Evolutionary conservation across 257 asterid species (phyloP).

Genomic region (Przewalskia tangutica): DNA sequence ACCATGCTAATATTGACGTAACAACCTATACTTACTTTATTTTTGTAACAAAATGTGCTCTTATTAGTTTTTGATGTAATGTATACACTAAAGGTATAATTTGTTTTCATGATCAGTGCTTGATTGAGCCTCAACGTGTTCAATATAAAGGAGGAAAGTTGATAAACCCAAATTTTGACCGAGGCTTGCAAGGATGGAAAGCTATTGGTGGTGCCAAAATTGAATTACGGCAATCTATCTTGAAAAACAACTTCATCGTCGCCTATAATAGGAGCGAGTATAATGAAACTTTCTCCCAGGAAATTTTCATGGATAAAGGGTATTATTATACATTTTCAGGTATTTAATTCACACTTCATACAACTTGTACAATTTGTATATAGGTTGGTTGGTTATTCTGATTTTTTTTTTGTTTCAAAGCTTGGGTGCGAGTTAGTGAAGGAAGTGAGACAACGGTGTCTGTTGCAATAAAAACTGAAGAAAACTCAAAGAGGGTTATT

Average conservation of each 20-base stretch:
- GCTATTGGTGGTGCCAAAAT: not conserved
- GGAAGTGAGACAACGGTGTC: not conserved
- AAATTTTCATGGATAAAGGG: not conserved
- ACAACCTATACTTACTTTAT: not conserved
- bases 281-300: not conserved
- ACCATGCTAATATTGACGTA: not conserved
- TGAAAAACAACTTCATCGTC: not conserved
- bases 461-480: not conserved
- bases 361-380: not conserved
- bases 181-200: not conserved
- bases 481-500: not conserved
- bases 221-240: not conserved
- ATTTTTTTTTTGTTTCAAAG: not conserved
- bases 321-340: slow-evolving; percentile 3
- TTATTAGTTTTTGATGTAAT: not conserved
- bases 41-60: not conserved
- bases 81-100: not conserved
- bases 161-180: not conserved
- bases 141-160: slow-evolving; percentile 2
- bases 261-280: not conserved
- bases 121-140: not conserved
- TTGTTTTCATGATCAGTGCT: not conserved
- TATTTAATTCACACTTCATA: not conserved
- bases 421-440: slow-evolving; percentile 3
- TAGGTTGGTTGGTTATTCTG: not conserved